Conservation (phyloP, 352 stramenopile species). For the Globisporangium echinulatum region DNA sequence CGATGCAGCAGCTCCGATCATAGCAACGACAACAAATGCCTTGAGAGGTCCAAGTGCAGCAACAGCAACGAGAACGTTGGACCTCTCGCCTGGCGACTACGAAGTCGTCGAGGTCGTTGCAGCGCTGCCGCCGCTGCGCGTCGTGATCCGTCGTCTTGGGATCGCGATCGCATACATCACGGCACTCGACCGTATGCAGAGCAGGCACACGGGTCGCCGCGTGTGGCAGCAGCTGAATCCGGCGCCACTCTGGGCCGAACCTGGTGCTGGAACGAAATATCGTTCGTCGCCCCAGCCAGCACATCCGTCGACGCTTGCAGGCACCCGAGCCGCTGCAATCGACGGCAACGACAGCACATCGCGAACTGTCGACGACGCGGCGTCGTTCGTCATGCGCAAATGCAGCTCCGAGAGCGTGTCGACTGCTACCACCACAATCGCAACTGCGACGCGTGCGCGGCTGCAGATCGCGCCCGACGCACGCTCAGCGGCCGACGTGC, state of each 20-base stretch:
- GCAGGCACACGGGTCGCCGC: conserved; percentile 26
- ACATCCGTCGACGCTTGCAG: background rate
- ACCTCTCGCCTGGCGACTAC: conserved; percentile 34
- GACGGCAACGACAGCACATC: background rate
- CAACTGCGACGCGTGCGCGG: conserved; percentile 24
- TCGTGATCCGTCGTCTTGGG: conserved; percentile 53
- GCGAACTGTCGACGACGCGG: background rate
- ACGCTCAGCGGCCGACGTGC: conserved; percentile 34
- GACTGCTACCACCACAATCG: conserved; percentile 24
- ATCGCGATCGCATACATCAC: conserved; percentile 55
- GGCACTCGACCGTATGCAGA: conserved; percentile 43
- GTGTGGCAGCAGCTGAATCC: conserved; percentile 37
- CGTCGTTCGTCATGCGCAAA: conserved; percentile 36
- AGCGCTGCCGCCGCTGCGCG: conserved; percentile 36
- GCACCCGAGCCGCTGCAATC: background rate
- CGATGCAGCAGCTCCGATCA: background rate
- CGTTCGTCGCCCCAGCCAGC: background rate
- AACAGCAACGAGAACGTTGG: background rate
- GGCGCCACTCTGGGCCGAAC: conserved; percentile 34
- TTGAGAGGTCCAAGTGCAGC: background rate
- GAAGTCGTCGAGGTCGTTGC: conserved; percentile 57
- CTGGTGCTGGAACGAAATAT: background rate
- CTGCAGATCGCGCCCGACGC: conserved; percentile 30
- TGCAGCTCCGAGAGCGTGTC: conserved; percentile 29
- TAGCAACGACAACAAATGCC: no score